Conservation (phyloP, 2,329 filamentous ascomycete species). For the Bretziella fagacearum region DNA sequence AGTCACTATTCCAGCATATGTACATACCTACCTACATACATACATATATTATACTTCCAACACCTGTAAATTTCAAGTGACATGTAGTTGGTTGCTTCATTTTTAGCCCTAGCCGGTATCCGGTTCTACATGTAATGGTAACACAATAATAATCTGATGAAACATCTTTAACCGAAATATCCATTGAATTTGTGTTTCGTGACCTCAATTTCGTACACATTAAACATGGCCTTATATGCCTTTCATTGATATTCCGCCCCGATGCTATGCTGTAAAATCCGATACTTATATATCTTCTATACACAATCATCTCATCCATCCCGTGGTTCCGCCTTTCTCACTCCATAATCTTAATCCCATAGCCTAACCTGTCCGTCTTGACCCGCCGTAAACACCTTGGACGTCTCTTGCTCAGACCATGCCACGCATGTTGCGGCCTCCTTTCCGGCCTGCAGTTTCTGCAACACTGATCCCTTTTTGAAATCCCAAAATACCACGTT, state of each 20-base stretch:
- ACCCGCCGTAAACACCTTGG: constrained; percentile 81
- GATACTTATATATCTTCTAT: too few relatives aligned
- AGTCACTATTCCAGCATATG: background rate
- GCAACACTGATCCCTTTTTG: constrained; percentile 99
- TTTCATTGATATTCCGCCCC: background rate
- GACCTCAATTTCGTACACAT: too few relatives aligned
- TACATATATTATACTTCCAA: background rate
- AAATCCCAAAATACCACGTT: constrained; percentile 97
- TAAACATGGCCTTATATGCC: background rate
- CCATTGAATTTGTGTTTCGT: background rate
- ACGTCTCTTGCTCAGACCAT: constrained; percentile 97
- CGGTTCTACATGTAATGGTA: background rate
- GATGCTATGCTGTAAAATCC: too few relatives aligned
- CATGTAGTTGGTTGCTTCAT: background rate
- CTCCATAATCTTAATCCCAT: constrained; percentile 50
- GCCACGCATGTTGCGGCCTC: constrained; percentile 69
- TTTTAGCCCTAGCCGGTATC: constrained; percentile 1
- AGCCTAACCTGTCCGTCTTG: constrained; percentile 77
- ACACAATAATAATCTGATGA: constrained; percentile 1
- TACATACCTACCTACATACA: background rate
- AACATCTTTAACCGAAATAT: constrained; percentile 7
- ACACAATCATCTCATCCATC: too few relatives aligned
- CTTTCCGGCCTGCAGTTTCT: constrained; percentile 79
- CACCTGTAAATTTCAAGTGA: background rate
- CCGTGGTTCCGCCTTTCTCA: too few relatives aligned